Base-by-base conservation (phyloP, 2,329 filamentous ascomycete species). In the Reticulascus tulasneorum region DNA sequence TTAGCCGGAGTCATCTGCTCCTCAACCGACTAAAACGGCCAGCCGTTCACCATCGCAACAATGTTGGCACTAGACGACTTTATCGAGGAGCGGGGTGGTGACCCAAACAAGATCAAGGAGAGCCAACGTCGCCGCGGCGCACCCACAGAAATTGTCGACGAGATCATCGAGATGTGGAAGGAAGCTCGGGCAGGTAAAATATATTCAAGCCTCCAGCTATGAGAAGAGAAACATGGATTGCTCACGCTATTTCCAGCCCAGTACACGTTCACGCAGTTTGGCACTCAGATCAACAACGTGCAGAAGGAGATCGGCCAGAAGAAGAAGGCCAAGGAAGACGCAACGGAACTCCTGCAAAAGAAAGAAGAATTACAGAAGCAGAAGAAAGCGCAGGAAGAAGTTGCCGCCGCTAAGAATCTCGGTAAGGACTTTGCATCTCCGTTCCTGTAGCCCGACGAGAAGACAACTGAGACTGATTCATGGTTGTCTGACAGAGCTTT, bases 281-380 rank as follows among this genome's bases (percentile, higher is more conserved):
- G 84, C 48, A 81, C 80, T 52, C 81, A 86, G 67, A 90, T 95
- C 64, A 97, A 97, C 66, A 81, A 77, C 15, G 76, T 88, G 20
- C 86, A 94, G 61, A 95, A 94, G 66, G 80, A 89, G 59, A 94
- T 97, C 56, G 88, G 86, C 13, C 70, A 77, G 54, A 94, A 91
- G 73, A 95, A 94, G 71, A 95, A 94, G 82, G 82, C 82, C 50
- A 95, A 96, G 71, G 88, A 94, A 67, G 81, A 91, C 59, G 88
- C 88, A 25, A 79, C 79, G 49, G 84, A 89, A 25, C 70, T 96
- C 43, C 71, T 96, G 40, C 70, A 82, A 55, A 71, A 91, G 59
- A 96, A 95, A 65, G 71, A 73, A 33, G 77, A 81, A 5, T 66
- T 95, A 31, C 83, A 90, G 54, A 82, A 86, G 63, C 74, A 89